Evolutionary conservation across 805 yeast species (phyloP).

Genomic region (Yamadazyma sp.): DNA sequence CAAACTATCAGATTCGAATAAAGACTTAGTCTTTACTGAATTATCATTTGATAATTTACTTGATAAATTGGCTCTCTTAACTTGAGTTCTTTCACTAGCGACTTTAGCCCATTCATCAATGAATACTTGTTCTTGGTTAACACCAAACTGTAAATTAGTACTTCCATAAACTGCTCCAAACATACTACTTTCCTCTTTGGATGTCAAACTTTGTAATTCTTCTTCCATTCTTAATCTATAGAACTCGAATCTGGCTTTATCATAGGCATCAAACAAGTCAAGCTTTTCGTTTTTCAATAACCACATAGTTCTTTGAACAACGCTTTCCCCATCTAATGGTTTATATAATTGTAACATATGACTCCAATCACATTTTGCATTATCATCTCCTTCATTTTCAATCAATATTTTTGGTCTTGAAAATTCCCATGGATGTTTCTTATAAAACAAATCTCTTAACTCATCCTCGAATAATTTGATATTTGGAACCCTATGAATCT

Average conservation of each 20-base stretch:
- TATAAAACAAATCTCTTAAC: conserved; percentile 75
- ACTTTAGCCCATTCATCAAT: conserved; percentile 71
- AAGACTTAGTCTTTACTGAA: conserved; percentile 16
- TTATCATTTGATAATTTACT: conserved; percentile 17
- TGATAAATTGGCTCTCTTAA: conserved; percentile 43
- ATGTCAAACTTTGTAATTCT: conserved; percentile 69
- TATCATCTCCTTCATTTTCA: conserved; percentile 68
- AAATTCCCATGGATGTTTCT: conserved; percentile 97
- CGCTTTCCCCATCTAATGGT: conserved; percentile 80
- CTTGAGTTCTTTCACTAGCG: conserved; percentile 63
- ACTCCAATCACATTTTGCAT: conserved; percentile 68
- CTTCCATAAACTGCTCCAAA: conserved; percentile 72
- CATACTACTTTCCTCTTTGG: conserved; percentile 83
- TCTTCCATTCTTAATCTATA: conserved; percentile 81
- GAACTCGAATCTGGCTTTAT: conserved; percentile 82
- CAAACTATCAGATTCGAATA: conserved; percentile 16
- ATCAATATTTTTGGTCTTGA: conserved; percentile 83
- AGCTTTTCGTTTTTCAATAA: conserved; percentile 24
- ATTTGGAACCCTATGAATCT: conserved; percentile 50
- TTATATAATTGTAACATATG: conserved; percentile 67
- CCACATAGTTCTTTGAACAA: conserved; percentile 44
- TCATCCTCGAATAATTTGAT: conserved; percentile 72
- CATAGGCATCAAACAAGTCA: conserved; percentile 65
- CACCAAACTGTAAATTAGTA: conserved; percentile 62
- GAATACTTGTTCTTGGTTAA: conserved; percentile 65